Conservation (phyloP, 2,329 filamentous ascomycete species). For the Ramularia endophylla region DNA sequence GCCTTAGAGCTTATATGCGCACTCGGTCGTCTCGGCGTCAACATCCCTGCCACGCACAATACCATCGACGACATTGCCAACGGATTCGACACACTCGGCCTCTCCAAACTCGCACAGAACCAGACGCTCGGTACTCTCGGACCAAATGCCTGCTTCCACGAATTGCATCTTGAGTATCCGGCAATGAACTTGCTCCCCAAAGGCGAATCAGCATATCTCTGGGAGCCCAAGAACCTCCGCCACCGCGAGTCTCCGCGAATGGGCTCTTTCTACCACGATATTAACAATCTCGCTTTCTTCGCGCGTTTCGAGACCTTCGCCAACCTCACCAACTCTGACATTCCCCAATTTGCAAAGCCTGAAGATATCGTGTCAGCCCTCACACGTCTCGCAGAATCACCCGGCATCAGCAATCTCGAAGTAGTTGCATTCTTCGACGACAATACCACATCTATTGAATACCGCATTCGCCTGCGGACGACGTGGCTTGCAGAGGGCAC, state of each 20-base stretch:
- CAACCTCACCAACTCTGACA: not conserved
- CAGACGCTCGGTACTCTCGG: constrained; percentile 1
- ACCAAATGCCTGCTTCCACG: constrained; percentile 1
- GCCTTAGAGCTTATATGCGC: not conserved
- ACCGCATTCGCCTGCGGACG: not conserved
- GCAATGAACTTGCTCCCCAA: constrained; percentile 2
- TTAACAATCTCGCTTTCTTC: not conserved
- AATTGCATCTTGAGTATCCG: constrained; percentile 2
- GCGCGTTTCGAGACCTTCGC: not conserved
- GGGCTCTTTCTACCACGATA: not conserved
- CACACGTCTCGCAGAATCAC: not conserved
- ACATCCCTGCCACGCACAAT: not conserved
- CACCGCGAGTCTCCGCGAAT: constrained; percentile 1
- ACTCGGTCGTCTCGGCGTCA: not conserved
- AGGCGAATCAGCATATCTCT: not conserved
- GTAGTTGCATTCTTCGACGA: constrained; percentile 1
- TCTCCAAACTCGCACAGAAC: not conserved
- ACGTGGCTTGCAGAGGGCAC: not conserved
- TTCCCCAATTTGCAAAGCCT: not conserved
- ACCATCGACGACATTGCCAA: too few relatives aligned
- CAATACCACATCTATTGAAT: not conserved
- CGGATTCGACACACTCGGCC: too few relatives aligned
- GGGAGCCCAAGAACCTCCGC: not conserved
- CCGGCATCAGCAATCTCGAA: constrained; percentile 3
- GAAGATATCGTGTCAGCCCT: not conserved